Conservation (phyloP, 768 basidiomycete genomes). For the Leccinum truebloodii region DNA sequence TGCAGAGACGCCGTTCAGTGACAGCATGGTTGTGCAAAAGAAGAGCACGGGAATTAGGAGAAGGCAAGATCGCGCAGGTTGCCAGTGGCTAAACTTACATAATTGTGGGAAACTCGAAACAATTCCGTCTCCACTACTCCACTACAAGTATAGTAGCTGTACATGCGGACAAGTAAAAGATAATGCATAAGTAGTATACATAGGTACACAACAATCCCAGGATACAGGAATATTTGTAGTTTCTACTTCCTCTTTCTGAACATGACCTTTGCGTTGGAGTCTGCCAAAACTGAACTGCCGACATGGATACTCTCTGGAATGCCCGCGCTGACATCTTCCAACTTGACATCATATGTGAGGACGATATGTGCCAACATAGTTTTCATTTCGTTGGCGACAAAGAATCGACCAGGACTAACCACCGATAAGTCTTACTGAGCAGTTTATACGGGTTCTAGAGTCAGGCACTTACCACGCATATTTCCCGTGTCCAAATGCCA, state of each 20-base stretch:
- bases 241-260: conserved; percentile 2
- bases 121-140: neutral
- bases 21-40: conserved; percentile 21
- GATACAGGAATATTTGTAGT: neutral
- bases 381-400: conserved; percentile 44
- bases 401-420: conserved; percentile 35
- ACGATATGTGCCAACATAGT: conserved; percentile 46
- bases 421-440: neutral
- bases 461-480: conserved; percentile 11
- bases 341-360: conserved; percentile 17
- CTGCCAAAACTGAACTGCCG: neutral
- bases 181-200: too few species aligned
- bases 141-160: too few species aligned
- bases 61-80: neutral
- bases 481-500: neutral
- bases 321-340: neutral
- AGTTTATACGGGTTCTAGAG: neutral
- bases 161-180: neutral
- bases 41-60: neutral
- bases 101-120: neutral
- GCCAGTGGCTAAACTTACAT: neutral
- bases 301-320: neutral
- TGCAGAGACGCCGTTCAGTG: conserved; percentile 21
- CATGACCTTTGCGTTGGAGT: conserved; percentile 3
- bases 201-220: neutral